These are phyloP conservation scores for Penicillium sp. DNA, from an alignment of 2,329 filamentous ascomycete genomes.

Conservation along the genomic window DNA sequence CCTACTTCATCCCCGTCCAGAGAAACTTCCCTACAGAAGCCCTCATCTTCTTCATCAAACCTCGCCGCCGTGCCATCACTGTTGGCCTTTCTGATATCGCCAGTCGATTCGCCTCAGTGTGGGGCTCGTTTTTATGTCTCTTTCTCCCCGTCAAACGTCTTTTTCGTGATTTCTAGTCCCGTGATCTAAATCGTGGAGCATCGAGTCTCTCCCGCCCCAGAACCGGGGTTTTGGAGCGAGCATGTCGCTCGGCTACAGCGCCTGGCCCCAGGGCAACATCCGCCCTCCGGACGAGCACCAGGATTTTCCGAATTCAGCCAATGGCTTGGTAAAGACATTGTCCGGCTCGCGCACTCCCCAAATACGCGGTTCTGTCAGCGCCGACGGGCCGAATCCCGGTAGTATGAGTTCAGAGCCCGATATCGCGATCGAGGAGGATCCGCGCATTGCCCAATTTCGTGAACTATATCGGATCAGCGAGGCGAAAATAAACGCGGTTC, in stretches of 20 bases:
- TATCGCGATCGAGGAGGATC: constrained; percentile 63
- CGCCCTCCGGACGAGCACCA: constrained; percentile 58
- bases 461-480: constrained; percentile 73
- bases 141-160: constrained; percentile 25
- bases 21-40: constrained; percentile 37
- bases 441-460: constrained; percentile 65
- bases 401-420: constrained; percentile 49
- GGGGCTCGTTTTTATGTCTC: constrained; percentile 30
- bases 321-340: constrained; percentile 42
- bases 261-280: constrained; percentile 60
- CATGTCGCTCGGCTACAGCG: constrained; percentile 65
- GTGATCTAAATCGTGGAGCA: constrained; percentile 43
- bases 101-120: constrained; percentile 18
- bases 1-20: constrained; percentile 40
- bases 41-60: constrained; percentile 38
- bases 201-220: constrained; percentile 42
- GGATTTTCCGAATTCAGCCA: constrained; percentile 36
- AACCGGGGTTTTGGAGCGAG: constrained; percentile 45
- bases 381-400: constrained; percentile 45
- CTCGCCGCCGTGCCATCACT: constrained; percentile 31
- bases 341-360: constrained; percentile 44
- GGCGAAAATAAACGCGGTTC: constrained; percentile 69
- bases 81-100: constrained; percentile 29
- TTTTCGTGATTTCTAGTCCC: constrained; percentile 28
- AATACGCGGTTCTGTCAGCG: constrained; percentile 41